Percentiles rank a stretch among this genome's conserved stretches.
These are phyloP conservation scores for Trypanosomatidae sp. DNA, from an alignment of 208 protist species.

Conservation along the genomic window DNA sequence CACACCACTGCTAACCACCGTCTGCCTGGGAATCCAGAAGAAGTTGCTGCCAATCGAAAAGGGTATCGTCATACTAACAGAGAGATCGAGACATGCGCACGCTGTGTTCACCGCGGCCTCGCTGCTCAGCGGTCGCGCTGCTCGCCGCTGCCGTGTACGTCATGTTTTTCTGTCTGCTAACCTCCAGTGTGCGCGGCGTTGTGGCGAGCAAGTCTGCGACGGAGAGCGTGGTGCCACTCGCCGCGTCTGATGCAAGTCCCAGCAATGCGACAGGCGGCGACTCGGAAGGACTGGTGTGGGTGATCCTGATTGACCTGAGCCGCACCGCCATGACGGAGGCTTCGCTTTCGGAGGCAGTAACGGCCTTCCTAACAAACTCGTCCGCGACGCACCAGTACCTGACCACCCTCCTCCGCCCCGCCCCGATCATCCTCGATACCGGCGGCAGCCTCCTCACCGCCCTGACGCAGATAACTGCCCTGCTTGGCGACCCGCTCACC, in stretches of 20 bases:
- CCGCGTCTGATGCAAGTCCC: neutral
- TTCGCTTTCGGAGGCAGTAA: slow-evolving; percentile 32
- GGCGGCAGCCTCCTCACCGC: slow-evolving; percentile 62
- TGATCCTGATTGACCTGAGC: slow-evolving; percentile 57
- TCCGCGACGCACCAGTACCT: slow-evolving; percentile 11
- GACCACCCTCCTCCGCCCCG: slow-evolving; percentile 28
- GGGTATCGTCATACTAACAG: neutral
- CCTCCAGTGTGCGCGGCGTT: neutral
- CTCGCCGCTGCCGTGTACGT: neutral
- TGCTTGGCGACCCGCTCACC: slow-evolving; percentile 29
- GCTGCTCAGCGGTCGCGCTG: neutral
- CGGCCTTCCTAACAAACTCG: slow-evolving; percentile 27
- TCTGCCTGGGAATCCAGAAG: too few relatives aligned
- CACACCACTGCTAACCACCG: too few relatives aligned
- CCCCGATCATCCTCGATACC: slow-evolving; percentile 54
- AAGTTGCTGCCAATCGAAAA: neutral
- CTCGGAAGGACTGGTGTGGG: slow-evolving; percentile 32
- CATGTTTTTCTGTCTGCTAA: neutral
- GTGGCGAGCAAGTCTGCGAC: neutral
- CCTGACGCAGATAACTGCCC: slow-evolving; percentile 40
- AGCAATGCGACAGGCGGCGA: neutral
- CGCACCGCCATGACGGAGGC: slow-evolving; percentile 36
- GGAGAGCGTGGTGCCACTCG: neutral
- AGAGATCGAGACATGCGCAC: neutral
- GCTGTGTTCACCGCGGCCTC: neutral